A percentile compares a stretch with the other conserved stretches of the same genome.
Conservation (phyloP, 495 filamentous ascomycete species). For the Clavariopsis aquatica region DNA sequence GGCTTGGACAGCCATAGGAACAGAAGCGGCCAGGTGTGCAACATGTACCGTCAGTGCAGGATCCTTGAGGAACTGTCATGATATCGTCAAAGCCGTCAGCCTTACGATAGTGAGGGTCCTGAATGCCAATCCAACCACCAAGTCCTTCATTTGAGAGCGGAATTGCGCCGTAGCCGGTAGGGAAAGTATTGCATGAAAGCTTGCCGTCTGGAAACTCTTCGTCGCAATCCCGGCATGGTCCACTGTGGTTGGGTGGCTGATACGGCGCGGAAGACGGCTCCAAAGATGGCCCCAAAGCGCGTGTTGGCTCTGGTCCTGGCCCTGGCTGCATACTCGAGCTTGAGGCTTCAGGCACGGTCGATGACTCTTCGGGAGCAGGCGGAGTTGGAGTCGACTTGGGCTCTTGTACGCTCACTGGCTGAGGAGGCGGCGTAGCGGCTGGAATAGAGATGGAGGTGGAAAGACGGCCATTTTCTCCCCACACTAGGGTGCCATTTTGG, state of each 20-base stretch:
- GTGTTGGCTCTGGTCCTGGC: background rate
- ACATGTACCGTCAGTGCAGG: conserved; percentile 52
- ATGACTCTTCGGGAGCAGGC: background rate
- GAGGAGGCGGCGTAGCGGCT: conserved; percentile 1
- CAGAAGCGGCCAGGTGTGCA: conserved; percentile 71
- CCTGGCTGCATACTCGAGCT: background rate
- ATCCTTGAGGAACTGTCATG: conserved; percentile 48
- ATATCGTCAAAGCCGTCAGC: conserved; percentile 58
- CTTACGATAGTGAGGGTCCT: conserved; percentile 53
- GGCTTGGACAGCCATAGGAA: conserved; percentile 89
- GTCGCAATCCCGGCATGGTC: conserved; percentile 51
- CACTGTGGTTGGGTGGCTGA: conserved; percentile 14
- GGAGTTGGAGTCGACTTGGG: conserved; percentile 8
- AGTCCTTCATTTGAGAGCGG: conserved; percentile 65
- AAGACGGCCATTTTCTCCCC: conserved; percentile 34
- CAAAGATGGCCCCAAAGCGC: too few species aligned
- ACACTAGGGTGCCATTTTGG: conserved; percentile 44
- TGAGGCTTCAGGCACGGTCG: background rate
- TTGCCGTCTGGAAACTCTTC: conserved; percentile 76
- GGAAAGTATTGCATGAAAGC: conserved; percentile 71
- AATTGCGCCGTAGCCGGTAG: conserved; percentile 80
- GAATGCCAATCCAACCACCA: conserved; percentile 80
- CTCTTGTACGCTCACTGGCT: background rate
- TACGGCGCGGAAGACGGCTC: background rate
- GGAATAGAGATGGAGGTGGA: conserved; percentile 2